Conservation (phyloP, 2,329 filamentous ascomycete species). For the Cladosporium sp. region DNA sequence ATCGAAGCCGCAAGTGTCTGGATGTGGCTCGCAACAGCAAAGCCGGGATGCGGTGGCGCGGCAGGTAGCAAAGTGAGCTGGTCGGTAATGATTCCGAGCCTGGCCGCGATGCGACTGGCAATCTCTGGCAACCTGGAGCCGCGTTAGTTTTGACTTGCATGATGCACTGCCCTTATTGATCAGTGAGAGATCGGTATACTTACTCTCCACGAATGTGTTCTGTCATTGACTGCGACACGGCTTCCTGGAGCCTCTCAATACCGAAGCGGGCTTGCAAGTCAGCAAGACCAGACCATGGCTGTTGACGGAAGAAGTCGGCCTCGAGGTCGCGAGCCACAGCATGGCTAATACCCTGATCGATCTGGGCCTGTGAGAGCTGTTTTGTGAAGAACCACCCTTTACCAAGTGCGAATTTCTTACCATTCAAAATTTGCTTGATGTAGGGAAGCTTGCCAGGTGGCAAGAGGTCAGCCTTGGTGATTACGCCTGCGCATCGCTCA, state of each 20-base stretch:
- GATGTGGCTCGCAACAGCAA: slow-evolving; percentile 64
- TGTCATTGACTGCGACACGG: slow-evolving; percentile 53
- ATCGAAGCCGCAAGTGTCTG: slow-evolving; percentile 59
- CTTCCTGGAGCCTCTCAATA: slow-evolving; percentile 52
- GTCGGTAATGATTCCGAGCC: slow-evolving; percentile 55
- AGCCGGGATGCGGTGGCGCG: slow-evolving; percentile 64
- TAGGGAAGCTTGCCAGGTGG: slow-evolving; percentile 41
- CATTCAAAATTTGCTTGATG: slow-evolving; percentile 49
- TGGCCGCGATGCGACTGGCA: slow-evolving; percentile 45
- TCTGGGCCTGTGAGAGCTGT: slow-evolving; percentile 58
- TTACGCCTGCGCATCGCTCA: slow-evolving; percentile 56
- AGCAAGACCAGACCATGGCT: slow-evolving; percentile 52
- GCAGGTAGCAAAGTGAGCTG: slow-evolving; percentile 64
- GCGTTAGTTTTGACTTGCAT: neutral
- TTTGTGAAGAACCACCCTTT: slow-evolving; percentile 80
- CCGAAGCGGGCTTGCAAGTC: slow-evolving; percentile 53
- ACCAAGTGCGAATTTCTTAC: slow-evolving; percentile 63
- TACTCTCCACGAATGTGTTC: slow-evolving; percentile 45
- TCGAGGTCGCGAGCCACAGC: slow-evolving; percentile 53
- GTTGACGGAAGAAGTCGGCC: slow-evolving; percentile 50
- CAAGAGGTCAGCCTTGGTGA: slow-evolving; percentile 82
- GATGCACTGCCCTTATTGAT: neutral
- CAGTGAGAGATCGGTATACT: neutral
- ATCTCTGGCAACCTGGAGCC: slow-evolving; percentile 42
- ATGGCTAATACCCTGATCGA: slow-evolving; percentile 48